Evolutionary conservation across 75 land plant genomes (phyloP).

Genomic region (Pinus albicaulis): DNA sequence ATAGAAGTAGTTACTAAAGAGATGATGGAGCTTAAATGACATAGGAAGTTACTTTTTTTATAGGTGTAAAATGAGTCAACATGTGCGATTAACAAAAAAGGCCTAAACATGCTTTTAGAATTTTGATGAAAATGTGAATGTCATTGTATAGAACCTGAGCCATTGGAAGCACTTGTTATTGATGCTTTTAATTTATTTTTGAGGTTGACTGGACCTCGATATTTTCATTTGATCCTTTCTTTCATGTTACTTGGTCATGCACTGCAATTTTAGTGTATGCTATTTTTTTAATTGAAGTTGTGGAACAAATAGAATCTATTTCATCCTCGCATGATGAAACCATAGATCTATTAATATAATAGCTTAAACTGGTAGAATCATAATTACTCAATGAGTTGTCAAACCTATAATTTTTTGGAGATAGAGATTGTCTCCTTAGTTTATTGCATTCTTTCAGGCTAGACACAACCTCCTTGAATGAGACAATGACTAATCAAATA

Average conservation of each 20-base stretch:
- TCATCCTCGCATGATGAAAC: constrained; percentile 75
- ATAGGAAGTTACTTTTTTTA: constrained; percentile 33
- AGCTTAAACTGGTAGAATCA: constrained; percentile 44
- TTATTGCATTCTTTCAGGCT: constrained; percentile 39
- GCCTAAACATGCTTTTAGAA: constrained; percentile 75
- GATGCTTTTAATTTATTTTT: constrained; percentile 25
- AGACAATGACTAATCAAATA: constrained; percentile 51
- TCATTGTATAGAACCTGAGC: constrained; percentile 39
- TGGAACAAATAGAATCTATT: constrained; percentile 36
- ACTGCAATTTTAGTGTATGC: background rate
- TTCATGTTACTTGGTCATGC: background rate
- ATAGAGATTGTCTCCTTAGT: constrained; percentile 33
- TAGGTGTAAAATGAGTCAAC: constrained; percentile 49
- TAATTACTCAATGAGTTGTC: constrained; percentile 44
- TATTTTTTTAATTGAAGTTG: background rate
- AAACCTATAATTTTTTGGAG: constrained; percentile 61
- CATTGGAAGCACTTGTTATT: constrained; percentile 14
- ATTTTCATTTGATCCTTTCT: constrained; percentile 8
- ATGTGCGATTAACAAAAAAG: constrained; percentile 78
- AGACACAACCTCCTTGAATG: constrained; percentile 40
- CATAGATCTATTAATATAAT: constrained; percentile 55
- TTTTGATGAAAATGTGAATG: constrained; percentile 50
- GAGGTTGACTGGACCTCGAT: constrained; percentile 20
- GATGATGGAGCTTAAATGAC: constrained; percentile 38
- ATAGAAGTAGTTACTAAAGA: constrained; percentile 70